Percentiles rank a stretch among this genome's conserved stretches.
Evolutionary conservation across 2,329 filamentous ascomycete species (phyloP).

Genomic region (Aureobasidium sp.): DNA sequence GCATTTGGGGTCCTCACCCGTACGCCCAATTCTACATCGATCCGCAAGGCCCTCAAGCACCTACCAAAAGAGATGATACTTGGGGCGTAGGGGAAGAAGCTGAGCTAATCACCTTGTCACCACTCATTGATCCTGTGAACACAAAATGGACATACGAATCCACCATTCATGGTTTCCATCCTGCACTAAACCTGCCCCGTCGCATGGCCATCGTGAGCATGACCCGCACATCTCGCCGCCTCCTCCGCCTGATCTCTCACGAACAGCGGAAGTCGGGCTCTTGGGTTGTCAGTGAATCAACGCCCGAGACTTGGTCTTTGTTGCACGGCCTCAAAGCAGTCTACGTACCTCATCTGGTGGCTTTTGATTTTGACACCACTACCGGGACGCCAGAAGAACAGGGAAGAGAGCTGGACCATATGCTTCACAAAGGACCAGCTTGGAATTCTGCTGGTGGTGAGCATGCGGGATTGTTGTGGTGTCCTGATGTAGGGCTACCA

Average conservation of each 20-base stretch:
- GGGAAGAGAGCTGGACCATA: not conserved
- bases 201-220: not conserved
- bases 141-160: not conserved
- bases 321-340: not conserved
- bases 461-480: not conserved
- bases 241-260: not conserved
- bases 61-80: not conserved
- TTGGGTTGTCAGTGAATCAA: not conserved
- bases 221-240: not conserved
- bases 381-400: not conserved
- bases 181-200: not conserved
- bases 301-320: not conserved
- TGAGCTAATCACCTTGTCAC: not conserved
- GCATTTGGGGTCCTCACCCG: not conserved
- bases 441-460: not conserved
- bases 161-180: not conserved
- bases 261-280: not conserved
- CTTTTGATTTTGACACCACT: not conserved
- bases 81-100: not conserved
- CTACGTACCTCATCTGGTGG: not conserved
- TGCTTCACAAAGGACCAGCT: not conserved
- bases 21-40: not conserved
- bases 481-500: not conserved
- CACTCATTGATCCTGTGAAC: not conserved
- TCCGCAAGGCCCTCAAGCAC: not conserved